Base-by-base conservation (phyloP, 805 yeast species). In the Ogataea neopini region DNA sequence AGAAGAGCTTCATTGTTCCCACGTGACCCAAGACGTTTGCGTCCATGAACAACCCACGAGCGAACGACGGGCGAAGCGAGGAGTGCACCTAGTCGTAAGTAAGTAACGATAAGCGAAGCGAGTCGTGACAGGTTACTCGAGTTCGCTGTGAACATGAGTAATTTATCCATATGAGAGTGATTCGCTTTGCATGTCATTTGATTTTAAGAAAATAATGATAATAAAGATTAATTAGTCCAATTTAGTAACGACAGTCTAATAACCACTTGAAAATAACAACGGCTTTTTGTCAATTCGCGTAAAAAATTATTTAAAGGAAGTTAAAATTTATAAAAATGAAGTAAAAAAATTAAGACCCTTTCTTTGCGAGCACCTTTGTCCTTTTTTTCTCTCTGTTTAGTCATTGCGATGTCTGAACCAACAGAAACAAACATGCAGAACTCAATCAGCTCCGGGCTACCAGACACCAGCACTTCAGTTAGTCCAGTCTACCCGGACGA, bases 1-100 rank as follows among this genome's bases (percentile, higher is more conserved):
- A 86, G 99, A 73, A 85, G 99, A 68, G 97, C 99, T n/a, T 86
- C 96, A 10, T 74, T 92, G 67, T 94, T 94, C 94, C 99, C 99
- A 67, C 87, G 99, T 76, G 99, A 94, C 71, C 99, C 99, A 57
- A 84, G 74, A 70, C 84, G 99, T 75, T 76, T 94, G 64, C 83
- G 87, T 67, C 99, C 99, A 76, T 86, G 47, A 54, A 10, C 14
- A 25, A 36, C 4, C 25, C 4, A 14, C 13, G 28, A 25, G 28
- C 28, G 10, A 25, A 25, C 10, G 28, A 25, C 28, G 28, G 10
- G 10, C 28, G 10, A 25, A 25, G n/a, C n/a, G n/a, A n/a, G n/a
- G n/a, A n/a, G n/a, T n/a, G n/a, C n/a, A n/a, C n/a, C n/a, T n/a
- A n/a, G n/a, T n/a, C n/a, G n/a, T 25, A 10, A 25, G 9, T 7